Evolutionary conservation across 768 basidiomycete genomes (phyloP).

Genomic region (Trametes cubensis): DNA sequence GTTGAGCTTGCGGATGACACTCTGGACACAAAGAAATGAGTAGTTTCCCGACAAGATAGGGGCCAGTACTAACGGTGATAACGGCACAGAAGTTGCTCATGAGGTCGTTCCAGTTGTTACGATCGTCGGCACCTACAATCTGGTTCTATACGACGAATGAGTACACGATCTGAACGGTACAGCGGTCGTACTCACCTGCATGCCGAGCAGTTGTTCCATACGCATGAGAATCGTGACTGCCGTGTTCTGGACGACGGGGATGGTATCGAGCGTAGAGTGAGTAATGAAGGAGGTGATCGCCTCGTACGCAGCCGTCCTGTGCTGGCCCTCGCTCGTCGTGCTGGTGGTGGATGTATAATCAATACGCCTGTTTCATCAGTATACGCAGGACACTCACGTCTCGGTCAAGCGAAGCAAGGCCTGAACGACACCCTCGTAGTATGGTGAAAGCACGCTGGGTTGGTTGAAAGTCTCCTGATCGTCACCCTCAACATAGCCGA

Average conservation of each 20-base stretch:
- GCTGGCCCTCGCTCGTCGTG: slow-evolving; percentile 86
- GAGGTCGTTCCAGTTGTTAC: slow-evolving; percentile 98
- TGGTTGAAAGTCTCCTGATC: slow-evolving; percentile 56
- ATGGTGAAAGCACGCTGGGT: slow-evolving; percentile 74
- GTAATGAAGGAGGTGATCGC: slow-evolving; percentile 87
- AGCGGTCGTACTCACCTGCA: slow-evolving; percentile 64
- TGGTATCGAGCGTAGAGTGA: slow-evolving; percentile 77
- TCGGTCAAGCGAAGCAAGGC: slow-evolving; percentile 88
- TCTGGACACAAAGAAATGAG: slow-evolving; percentile 43
- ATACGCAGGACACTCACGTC: slow-evolving; percentile 52
- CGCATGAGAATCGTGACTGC: slow-evolving; percentile 80
- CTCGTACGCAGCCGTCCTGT: slow-evolving; percentile 94
- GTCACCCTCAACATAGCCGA: slow-evolving; percentile 70
- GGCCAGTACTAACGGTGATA: slow-evolving; percentile 62
- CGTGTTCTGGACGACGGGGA: slow-evolving; percentile 81
- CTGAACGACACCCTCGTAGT: slow-evolving; percentile 84
- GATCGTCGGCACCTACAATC: slow-evolving; percentile 92
- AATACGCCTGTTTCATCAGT: not conserved
- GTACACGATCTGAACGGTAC: not conserved
- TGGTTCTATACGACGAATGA: slow-evolving; percentile 65
- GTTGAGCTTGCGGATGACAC: slow-evolving; percentile 82
- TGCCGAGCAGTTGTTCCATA: slow-evolving; percentile 83
- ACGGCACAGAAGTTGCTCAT: slow-evolving; percentile 95
- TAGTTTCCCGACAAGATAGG: not conserved
- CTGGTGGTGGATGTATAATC: slow-evolving; percentile 39